Conservation (phyloP, 495 filamentous ascomycete genomes). For the Pseudotulostoma volvatum region DNA sequence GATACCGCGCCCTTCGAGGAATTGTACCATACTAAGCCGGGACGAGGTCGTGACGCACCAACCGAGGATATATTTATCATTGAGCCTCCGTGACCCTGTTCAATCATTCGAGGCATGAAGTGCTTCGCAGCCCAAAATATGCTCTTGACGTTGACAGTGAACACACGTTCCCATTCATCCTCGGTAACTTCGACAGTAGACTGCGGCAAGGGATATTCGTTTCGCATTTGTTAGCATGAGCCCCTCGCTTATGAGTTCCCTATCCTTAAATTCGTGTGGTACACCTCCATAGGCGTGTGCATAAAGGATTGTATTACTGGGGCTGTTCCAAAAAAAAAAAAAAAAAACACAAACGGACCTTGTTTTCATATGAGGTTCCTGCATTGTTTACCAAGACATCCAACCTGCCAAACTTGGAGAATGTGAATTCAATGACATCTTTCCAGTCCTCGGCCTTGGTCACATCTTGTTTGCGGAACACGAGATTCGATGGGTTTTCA, state of each 20-base stretch:
- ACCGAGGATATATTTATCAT: slow-evolving; percentile 46
- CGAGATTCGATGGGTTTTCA: too few species aligned
- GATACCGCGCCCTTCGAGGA: slow-evolving; percentile 42
- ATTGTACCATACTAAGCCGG: slow-evolving; percentile 49
- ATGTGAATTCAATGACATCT: slow-evolving; percentile 9
- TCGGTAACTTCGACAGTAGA: slow-evolving; percentile 41
- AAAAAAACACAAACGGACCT: too few species aligned
- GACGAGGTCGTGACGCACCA: slow-evolving; percentile 40
- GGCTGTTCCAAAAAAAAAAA: too few species aligned
- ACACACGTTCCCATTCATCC: slow-evolving; percentile 41
- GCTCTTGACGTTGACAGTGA: slow-evolving; percentile 42
- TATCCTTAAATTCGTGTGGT: too few species aligned
- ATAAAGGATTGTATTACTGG: too few species aligned
- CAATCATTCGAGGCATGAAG: slow-evolving; percentile 37
- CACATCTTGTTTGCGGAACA: slow-evolving; percentile 15
- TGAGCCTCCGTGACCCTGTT: slow-evolving; percentile 32
- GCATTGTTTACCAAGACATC: slow-evolving; percentile 28
- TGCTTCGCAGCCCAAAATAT: slow-evolving; percentile 38
- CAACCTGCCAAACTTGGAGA: slow-evolving; percentile 15
- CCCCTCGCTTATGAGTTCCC: too few species aligned
- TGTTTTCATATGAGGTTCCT: slow-evolving; percentile 15
- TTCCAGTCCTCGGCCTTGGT: slow-evolving; percentile 12
- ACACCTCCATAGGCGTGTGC: too few species aligned
- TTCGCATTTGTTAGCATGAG: too few species aligned
- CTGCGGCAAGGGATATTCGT: too few species aligned